phyloP scores from a whole-genome alignment of 345 rosid species.

The Gossypium bickii region DNA sequence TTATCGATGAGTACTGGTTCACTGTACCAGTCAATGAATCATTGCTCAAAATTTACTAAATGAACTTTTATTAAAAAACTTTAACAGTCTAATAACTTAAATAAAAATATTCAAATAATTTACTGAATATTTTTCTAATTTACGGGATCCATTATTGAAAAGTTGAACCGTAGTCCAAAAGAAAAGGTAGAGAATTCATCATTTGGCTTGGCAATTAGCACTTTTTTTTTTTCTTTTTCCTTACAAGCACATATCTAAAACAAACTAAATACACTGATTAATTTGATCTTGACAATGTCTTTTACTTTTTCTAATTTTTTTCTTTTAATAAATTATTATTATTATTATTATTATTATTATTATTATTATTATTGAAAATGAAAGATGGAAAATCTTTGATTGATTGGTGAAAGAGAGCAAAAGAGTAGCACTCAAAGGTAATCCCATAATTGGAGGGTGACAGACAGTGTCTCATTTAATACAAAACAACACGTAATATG shows the following conservation, averaged over 20 bases:
- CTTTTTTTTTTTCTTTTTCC: too few relatives aligned
- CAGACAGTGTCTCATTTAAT: not conserved
- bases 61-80: too few relatives aligned
- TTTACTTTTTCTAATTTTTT: not conserved
- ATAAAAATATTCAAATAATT: not conserved
- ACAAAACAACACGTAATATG: not conserved
- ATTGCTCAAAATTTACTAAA: too few relatives aligned
- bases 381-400: not conserved
- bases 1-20: too few relatives aligned
- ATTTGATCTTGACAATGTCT: slow-evolving; percentile 5
- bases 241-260: not conserved
- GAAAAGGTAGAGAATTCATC: not conserved
- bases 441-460: not conserved
- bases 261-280: not conserved
- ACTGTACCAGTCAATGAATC: too few relatives aligned
- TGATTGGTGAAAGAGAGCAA: not conserved
- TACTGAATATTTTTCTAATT: not conserved
- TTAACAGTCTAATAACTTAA: not conserved
- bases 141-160: not conserved
- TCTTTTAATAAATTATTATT: not conserved
- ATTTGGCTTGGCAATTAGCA: not conserved
- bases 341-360: not conserved
- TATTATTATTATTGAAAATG: not conserved
- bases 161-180: not conserved
- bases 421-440: not conserved